Conservation (phyloP, 345 rosid genomes). For the Durio zibethinus region DNA sequence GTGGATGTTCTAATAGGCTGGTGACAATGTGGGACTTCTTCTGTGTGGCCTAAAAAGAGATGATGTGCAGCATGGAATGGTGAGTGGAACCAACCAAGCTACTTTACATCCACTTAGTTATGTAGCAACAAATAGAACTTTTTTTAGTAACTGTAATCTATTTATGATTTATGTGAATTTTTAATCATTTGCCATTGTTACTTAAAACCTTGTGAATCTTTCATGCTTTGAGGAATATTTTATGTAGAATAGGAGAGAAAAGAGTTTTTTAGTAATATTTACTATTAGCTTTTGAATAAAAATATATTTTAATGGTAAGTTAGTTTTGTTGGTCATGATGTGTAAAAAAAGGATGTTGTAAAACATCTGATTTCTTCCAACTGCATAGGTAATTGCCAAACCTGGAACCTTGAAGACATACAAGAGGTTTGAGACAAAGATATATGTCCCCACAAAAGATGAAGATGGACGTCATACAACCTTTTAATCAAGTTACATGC, state of each 20-base stretch:
- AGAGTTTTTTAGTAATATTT: no score
- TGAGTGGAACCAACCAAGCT: conserved; percentile 25
- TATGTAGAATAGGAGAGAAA: no score
- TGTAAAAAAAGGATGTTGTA: background rate
- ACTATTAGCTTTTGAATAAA: background rate
- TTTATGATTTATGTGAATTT: background rate
- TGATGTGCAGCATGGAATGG: conserved; percentile 90
- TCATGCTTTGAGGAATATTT: no score
- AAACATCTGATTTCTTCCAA: conserved; percentile 4
- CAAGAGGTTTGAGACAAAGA: conserved; percentile 90
- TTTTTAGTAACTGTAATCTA: background rate
- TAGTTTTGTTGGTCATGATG: background rate
- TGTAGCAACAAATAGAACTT: background rate
- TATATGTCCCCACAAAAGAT: conserved; percentile 88
- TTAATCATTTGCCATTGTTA: no score
- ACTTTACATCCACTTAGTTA: background rate
- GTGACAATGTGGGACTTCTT: conserved; percentile 97
- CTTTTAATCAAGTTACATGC: conserved; percentile 82
- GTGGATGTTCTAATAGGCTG: conserved; percentile 57
- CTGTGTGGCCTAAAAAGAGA: conserved; percentile 92
- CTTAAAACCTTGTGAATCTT: no score
- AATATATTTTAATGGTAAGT: no score
- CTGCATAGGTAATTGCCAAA: conserved; percentile 85
- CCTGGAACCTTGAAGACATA: conserved; percentile 82
- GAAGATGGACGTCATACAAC: conserved; percentile 99